Conservation (phyloP, 1,284 basidiomycete species). For the Leccinum solheimii region DNA sequence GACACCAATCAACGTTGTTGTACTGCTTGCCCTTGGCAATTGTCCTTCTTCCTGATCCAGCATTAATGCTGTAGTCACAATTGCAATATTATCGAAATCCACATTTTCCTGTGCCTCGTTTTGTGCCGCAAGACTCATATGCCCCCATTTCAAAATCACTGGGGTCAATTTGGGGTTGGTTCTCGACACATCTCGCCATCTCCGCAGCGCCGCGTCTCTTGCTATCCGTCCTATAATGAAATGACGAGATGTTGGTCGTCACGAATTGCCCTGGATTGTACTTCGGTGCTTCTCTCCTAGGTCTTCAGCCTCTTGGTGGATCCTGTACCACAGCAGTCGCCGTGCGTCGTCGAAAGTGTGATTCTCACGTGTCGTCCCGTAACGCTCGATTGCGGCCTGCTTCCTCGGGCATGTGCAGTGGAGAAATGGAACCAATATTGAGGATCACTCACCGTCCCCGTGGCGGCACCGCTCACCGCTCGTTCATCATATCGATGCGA, state of each 20-base stretch:
- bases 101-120: conserved; percentile 20
- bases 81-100: conserved; percentile 4
- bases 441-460: conserved; percentile 21
- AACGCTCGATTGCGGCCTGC: conserved; percentile 8
- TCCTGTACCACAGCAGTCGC: conserved; percentile 27
- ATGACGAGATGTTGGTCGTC: conserved; percentile 27
- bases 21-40: not conserved
- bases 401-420: conserved; percentile 9
- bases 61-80: conserved; percentile 20
- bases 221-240: conserved; percentile 23
- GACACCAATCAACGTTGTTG: not conserved
- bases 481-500: not conserved
- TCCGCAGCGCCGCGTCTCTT: conserved; percentile 25
- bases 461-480: conserved; percentile 13
- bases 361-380: conserved; percentile 22
- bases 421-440: conserved; percentile 20
- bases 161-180: conserved; percentile 8
- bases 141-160: conserved; percentile 18
- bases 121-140: not conserved
- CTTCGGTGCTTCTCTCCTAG: conserved; percentile 32
- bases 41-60: conserved; percentile 16
- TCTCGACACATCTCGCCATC: conserved; percentile 25
- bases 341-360: conserved; percentile 15
- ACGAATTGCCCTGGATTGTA: conserved; percentile 27
- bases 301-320: conserved; percentile 25